Conservation (phyloP, 2,329 filamentous ascomycete genomes). For the Teratosphaeriaceae sp. region DNA sequence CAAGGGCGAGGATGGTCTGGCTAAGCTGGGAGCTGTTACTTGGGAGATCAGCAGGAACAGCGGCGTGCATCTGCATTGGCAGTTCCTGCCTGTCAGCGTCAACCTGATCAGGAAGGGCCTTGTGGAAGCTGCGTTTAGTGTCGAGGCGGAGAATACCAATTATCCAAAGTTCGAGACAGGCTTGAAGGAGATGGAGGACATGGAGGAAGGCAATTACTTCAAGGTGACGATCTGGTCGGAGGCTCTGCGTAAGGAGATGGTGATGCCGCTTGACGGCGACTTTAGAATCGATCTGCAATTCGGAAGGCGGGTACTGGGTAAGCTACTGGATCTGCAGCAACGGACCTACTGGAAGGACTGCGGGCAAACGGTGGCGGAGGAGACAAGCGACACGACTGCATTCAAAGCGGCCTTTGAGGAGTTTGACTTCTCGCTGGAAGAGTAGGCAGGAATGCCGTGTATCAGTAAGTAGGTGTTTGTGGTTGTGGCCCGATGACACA, state of each 20-base stretch:
- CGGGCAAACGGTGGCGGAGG: conserved; percentile 68
- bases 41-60: conserved; percentile 83
- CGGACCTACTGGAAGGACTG: conserved; percentile 83
- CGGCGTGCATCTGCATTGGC: conserved; percentile 90
- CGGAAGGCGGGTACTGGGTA: conserved; percentile 78
- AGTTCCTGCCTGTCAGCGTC: conserved; percentile 71
- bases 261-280: conserved; percentile 67
- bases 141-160: conserved; percentile 71
- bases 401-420: conserved; percentile 78
- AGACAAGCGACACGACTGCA: conserved; percentile 66
- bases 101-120: conserved; percentile 64
- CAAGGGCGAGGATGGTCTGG: conserved; percentile 37
- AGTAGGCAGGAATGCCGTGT: too few species aligned
- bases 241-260: conserved; percentile 54
- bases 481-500: too few species aligned
- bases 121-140: conserved; percentile 81
- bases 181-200: conserved; percentile 15
- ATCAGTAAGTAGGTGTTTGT: too few species aligned
- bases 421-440: conserved; percentile 68
- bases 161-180: conserved; percentile 48
- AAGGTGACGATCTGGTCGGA: conserved; percentile 32
- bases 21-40: conserved; percentile 71
- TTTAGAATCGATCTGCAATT: conserved; percentile 88
- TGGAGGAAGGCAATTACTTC: conserved; percentile 25
- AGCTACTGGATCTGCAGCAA: conserved; percentile 71